phyloP scores from a whole-genome alignment of 2,329 filamentous ascomycete genomes.

The Penicillium sp. region DNA sequence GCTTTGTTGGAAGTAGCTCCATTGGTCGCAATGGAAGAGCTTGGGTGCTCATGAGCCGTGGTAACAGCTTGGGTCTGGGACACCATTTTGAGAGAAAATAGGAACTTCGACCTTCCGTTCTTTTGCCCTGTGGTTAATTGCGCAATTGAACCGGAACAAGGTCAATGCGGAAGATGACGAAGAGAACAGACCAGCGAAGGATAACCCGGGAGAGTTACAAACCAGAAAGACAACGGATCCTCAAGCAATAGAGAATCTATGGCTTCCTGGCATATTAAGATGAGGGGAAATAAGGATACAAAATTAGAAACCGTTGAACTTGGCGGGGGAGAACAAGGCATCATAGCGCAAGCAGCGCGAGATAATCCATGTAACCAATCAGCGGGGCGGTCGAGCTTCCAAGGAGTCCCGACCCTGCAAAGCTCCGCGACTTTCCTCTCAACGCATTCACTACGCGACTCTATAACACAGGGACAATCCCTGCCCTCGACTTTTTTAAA shows the following conservation, averaged over 20 bases:
- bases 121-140: background rate
- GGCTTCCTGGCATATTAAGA: background rate
- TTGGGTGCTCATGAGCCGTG: slow-evolving; percentile 12
- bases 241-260: background rate
- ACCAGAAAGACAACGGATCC: background rate
- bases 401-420: slow-evolving; percentile 4
- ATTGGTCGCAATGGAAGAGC: slow-evolving; percentile 2
- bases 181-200: background rate
- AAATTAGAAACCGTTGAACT: background rate
- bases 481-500: background rate
- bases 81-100: slow-evolving; percentile 10
- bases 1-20: slow-evolving; percentile 6
- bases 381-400: slow-evolving; percentile 1
- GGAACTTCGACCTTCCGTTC: background rate
- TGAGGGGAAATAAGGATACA: background rate
- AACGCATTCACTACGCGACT: background rate
- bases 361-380: slow-evolving; percentile 1
- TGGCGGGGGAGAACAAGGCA: background rate
- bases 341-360: slow-evolving; percentile 5
- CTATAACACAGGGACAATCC: background rate
- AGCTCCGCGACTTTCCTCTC: slow-evolving; percentile 3
- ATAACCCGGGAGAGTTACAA: background rate
- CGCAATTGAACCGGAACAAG: slow-evolving; percentile 1
- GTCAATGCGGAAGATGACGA: background rate
- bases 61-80: slow-evolving; percentile 17